Base-by-base conservation (phyloP, 2,329 filamentous ascomycete genomes). In the Beauveria brongniartii region DNA sequence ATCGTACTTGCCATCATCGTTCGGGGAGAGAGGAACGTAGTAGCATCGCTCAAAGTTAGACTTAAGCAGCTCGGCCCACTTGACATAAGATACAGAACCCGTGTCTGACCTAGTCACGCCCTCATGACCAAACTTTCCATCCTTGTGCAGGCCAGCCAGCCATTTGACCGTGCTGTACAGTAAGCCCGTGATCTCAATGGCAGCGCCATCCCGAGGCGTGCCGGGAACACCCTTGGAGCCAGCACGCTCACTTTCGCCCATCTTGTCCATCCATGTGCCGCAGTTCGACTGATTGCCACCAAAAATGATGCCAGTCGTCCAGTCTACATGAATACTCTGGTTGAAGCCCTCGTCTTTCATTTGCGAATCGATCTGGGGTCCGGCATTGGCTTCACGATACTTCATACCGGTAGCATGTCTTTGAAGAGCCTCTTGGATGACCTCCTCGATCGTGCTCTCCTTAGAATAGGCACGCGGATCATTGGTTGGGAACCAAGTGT, bases 241-340 rank as follows among this genome's bases (percentile, higher is more conserved):
- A 18, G 95, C 94, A 64, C 87, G 90, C 65, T 90, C 86, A 64
- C 92, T 96, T 74, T 99, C 94, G n/a, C 94, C 94, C 94, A 99
- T 99, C 82, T 99, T 99, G 80, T 99, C 94, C 92, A 97, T 97
- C 94, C 94, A 99, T 1, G 94, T 99, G 57, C 94, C 94, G 68
- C 95, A 99, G 74, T 99, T 99, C 75, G 78, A 82, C 70, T 97
- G 92, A 69, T 91, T 97, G 40, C 95, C 94, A 61, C 95, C 94
- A 69, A 95, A 96, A 62, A 99, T 87, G 64, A 99, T 83, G 24
- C 94, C 95, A 2, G 72, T 77, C 5, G 86, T 94, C 93, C 93
- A 97, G 71, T 99, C 93, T 12, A 96, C 90, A 63, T 89, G 84
- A 67, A 97, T 88, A 63, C 94, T 87, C 65, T 96, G 91, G 69